Percentiles rank a stretch among this genome's conserved stretches.
Evolutionary conservation across 345 rosid species (phyloP).

Genomic region (Hypericum androsaemum): DNA sequence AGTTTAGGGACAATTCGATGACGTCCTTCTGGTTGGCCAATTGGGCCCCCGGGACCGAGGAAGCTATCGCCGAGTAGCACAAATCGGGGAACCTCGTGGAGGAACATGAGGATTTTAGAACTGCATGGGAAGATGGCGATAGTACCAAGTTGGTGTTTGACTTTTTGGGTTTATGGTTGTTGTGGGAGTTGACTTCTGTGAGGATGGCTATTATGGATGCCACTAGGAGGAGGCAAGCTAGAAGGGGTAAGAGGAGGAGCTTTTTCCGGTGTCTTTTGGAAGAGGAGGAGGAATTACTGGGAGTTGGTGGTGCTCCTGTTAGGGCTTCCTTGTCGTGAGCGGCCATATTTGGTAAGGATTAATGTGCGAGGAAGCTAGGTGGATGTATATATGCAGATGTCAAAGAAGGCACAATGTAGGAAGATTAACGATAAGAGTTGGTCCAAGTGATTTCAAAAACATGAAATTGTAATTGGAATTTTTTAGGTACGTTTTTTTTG

Average conservation of each 20-base stretch:
- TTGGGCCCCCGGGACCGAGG: constrained; percentile 27
- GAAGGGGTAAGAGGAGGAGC: constrained; percentile 23
- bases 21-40: constrained; percentile 28
- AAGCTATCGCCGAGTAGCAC: constrained; percentile 50
- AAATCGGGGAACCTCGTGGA: constrained; percentile 54
- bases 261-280: constrained; percentile 17
- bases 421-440: no score
- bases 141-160: neutral
- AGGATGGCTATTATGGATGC: constrained; percentile 34
- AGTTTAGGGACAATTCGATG: constrained; percentile 23
- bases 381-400: no score
- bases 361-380: neutral
- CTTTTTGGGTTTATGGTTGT: neutral
- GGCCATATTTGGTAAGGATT: constrained; percentile 7
- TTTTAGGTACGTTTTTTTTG: no score
- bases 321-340: constrained; percentile 14
- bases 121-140: constrained; percentile 35
- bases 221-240: constrained; percentile 30
- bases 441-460: no score
- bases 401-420: no score
- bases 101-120: constrained; percentile 56
- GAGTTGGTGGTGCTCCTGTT: constrained; percentile 15
- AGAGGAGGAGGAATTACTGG: constrained; percentile 10
- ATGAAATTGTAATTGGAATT: no score
- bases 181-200: constrained; percentile 26